Evolutionary conservation across 441 rosid species (phyloP).

Genomic region (Brassica hybrid): DNA sequence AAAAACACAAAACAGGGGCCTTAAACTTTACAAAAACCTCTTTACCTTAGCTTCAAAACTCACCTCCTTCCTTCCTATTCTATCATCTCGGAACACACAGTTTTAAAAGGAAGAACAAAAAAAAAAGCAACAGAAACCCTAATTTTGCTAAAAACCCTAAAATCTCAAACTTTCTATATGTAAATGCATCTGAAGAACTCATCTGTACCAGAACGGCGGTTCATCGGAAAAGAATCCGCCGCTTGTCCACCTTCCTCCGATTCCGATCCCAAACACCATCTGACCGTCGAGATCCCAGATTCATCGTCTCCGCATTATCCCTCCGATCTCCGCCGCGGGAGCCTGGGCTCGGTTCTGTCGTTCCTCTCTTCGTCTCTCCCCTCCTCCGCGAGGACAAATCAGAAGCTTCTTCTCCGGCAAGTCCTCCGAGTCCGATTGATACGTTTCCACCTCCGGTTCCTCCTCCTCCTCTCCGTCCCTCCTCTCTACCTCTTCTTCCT

Average conservation of each 20-base stretch:
- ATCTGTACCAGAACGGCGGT: constrained; percentile 45
- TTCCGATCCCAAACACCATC: constrained; percentile 20
- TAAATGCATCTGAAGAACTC: constrained; percentile 62
- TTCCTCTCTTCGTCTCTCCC: constrained; percentile 26
- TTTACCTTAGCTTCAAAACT: constrained; percentile 43
- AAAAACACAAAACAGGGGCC: neutral
- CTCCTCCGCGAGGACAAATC: constrained; percentile 38
- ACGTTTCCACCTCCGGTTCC: constrained; percentile 53
- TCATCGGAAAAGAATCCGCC: constrained; percentile 50
- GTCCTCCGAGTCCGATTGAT: constrained; percentile 56
- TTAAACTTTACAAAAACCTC: neutral
- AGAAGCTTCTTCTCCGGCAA: constrained; percentile 47
- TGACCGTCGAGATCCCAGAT: constrained; percentile 56
- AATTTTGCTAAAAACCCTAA: constrained; percentile 17
- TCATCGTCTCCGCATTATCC: constrained; percentile 21
- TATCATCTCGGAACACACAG: constrained; percentile 34
- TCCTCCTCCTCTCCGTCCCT: constrained; percentile 52
- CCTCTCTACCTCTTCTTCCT: constrained; percentile 59
- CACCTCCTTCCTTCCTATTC: constrained; percentile 37
- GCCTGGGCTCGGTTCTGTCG: constrained; percentile 33
- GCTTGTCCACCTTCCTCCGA: neutral
- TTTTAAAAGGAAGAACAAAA: constrained; percentile 17
- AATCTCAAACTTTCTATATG: constrained; percentile 37
- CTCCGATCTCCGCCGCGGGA: constrained; percentile 23
- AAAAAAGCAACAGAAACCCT: constrained; percentile 18